Conservation (phyloP, 2,329 filamentous ascomycete species). For the Monosporascus sp. region DNA sequence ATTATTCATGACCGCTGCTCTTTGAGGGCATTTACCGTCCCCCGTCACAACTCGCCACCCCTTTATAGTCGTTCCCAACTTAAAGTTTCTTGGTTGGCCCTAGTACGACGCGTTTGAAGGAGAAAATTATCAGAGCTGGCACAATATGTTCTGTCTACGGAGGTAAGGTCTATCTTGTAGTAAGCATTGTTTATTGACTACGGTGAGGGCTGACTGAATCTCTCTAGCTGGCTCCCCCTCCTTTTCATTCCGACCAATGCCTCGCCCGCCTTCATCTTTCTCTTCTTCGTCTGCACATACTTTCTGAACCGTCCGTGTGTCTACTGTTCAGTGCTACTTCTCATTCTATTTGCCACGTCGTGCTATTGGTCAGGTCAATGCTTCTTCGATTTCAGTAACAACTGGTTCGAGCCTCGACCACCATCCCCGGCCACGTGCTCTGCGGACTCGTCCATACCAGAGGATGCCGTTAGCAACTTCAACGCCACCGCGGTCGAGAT, state of each 20-base stretch:
- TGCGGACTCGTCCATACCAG: slow-evolving; percentile 23
- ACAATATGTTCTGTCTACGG: slow-evolving; percentile 55
- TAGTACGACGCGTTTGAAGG: not conserved
- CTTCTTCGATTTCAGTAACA: slow-evolving; percentile 86
- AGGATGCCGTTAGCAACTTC: slow-evolving; percentile 30
- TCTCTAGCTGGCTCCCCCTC: slow-evolving; percentile 70
- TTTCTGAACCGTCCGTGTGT: slow-evolving; percentile 94
- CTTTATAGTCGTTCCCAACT: not conserved
- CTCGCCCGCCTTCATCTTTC: slow-evolving; percentile 77
- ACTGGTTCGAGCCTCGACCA: slow-evolving; percentile 86
- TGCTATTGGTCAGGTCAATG: slow-evolving; percentile 86
- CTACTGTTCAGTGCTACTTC: slow-evolving; percentile 93
- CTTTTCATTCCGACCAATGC: slow-evolving; percentile 86
- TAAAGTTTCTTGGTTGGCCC: not conserved
- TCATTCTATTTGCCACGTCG: slow-evolving; percentile 88
- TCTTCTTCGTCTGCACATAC: slow-evolving; percentile 90
- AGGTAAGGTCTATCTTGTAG: slow-evolving; percentile 37
- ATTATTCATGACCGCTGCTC: not conserved
- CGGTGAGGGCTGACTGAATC: slow-evolving; percentile 2
- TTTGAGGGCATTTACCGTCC: not conserved
- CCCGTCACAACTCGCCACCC: too few relatives aligned
- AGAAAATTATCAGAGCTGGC: not conserved
- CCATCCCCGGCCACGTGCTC: slow-evolving; percentile 21
- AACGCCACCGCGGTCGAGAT: slow-evolving; percentile 49
- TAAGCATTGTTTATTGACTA: not conserved